These are phyloP conservation scores for Fomitopsis pulvina DNA, from an alignment of 768 basidiomycete species.

Conservation along the genomic window DNA sequence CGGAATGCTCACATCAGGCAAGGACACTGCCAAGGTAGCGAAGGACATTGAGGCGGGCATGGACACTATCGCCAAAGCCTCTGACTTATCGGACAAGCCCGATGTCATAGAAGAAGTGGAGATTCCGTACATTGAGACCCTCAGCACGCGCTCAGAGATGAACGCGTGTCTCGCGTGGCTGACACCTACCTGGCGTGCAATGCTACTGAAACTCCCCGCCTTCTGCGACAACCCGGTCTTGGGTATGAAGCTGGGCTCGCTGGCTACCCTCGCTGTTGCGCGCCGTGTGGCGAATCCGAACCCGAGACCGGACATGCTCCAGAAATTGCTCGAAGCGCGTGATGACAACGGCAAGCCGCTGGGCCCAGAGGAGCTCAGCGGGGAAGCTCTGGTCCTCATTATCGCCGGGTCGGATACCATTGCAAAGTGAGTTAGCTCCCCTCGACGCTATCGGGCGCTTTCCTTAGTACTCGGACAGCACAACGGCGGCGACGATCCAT, in stretches of 20 bases:
- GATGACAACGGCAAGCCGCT: constrained; percentile 12
- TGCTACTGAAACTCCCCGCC: not conserved
- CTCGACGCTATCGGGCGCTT: not conserved
- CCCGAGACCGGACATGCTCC: constrained; percentile 6
- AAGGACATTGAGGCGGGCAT: constrained; percentile 44
- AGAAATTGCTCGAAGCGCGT: constrained; percentile 7
- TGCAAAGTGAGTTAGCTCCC: constrained; percentile 8
- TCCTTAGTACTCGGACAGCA: not conserved
- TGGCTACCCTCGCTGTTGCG: constrained; percentile 7
- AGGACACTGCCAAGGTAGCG: constrained; percentile 62
- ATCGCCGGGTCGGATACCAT: constrained; percentile 15
- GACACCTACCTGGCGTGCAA: constrained; percentile 1
- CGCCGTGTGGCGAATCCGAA: constrained; percentile 4
- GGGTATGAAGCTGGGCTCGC: not conserved
- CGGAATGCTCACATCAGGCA: constrained; percentile 70
- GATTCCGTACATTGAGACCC: not conserved
- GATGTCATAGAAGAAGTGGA: not conserved
- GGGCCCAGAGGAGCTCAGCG: constrained; percentile 6
- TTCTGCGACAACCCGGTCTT: not conserved
- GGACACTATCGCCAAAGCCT: constrained; percentile 41
- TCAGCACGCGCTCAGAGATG: not conserved
- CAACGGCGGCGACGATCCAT: not conserved
- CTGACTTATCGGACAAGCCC: not conserved
- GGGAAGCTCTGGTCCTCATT: constrained; percentile 8
- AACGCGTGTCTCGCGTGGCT: constrained; percentile 1